These are phyloP conservation scores for Candida berthetii DNA, from an alignment of 805 yeast species.

Conservation along the genomic window DNA sequence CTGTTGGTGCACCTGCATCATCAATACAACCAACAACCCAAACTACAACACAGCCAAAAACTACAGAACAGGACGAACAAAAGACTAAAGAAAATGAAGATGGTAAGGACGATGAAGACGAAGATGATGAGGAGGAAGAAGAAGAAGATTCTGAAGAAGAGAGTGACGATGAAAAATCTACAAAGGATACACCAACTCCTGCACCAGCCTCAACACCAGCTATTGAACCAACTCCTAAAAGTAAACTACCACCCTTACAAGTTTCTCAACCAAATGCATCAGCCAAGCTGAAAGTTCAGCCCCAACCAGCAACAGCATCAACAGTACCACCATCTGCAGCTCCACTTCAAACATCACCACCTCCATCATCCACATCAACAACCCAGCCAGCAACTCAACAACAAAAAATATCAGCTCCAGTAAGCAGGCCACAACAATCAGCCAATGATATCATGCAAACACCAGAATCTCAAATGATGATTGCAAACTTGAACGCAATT, in stretches of 20 bases:
- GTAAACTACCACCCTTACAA: slow-evolving; percentile 1
- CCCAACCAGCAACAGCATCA: background rate
- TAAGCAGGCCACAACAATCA: slow-evolving; percentile 8
- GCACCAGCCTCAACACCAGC: background rate
- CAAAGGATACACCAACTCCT: background rate
- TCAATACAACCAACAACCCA: background rate
- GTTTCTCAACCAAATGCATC: background rate
- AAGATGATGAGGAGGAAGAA: background rate
- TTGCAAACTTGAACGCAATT: slow-evolving; percentile 74
- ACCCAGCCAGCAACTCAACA: slow-evolving; percentile 5
- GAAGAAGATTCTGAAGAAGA: background rate
- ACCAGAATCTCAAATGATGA: slow-evolving; percentile 73
- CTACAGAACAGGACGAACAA: slow-evolving; percentile 1
- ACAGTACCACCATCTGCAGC: background rate
- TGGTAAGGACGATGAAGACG: background rate
- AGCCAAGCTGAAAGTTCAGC: background rate
- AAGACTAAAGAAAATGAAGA: background rate
- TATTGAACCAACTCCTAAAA: background rate
- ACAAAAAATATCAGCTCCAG: slow-evolving; percentile 10
- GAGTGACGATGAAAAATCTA: background rate
- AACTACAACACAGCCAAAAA: background rate
- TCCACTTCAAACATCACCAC: slow-evolving; percentile 1
- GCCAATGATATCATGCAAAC: slow-evolving; percentile 40
- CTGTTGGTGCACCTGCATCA: background rate
- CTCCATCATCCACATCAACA: slow-evolving; percentile 2